A percentile compares a stretch with the other conserved stretches of the same genome.
Evolutionary conservation across 495 filamentous ascomycete species (phyloP).

Genomic region (Bombardia bombarda): DNA sequence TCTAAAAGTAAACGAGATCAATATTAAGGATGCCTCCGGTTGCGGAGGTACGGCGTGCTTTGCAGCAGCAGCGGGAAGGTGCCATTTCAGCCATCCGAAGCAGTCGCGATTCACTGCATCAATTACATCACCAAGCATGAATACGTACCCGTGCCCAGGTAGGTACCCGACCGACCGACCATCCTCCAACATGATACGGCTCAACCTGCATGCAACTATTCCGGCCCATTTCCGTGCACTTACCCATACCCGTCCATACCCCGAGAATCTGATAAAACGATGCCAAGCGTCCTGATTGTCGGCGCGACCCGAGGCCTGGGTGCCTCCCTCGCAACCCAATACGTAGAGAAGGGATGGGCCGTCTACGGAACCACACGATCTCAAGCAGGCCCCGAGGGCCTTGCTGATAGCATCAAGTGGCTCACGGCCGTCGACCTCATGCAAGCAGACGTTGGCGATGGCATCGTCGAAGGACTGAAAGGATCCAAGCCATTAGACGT

Average conservation of each 20-base stretch:
- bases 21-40: too few relatives aligned
- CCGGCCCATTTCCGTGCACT: too few relatives aligned
- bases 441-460: constrained; percentile 26
- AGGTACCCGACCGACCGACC: too few relatives aligned
- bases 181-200: too few relatives aligned
- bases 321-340: constrained; percentile 50
- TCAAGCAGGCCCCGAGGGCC: constrained; percentile 19
- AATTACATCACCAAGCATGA: background rate
- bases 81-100: too few relatives aligned
- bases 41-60: too few relatives aligned
- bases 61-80: too few relatives aligned
- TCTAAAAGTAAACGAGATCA: too few relatives aligned
- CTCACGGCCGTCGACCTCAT: constrained; percentile 34
- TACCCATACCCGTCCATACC: too few relatives aligned
- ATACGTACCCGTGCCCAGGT: too few relatives aligned
- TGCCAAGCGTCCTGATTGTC: constrained; percentile 45
- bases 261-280: too few relatives aligned
- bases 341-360: constrained; percentile 37
- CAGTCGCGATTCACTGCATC: background rate
- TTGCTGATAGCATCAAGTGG: constrained; percentile 20
- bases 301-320: constrained; percentile 63
- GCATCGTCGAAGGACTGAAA: constrained; percentile 36
- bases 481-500: constrained; percentile 40
- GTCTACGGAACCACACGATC: constrained; percentile 57
- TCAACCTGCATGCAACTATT: too few relatives aligned